Conservation (phyloP, 2,329 filamentous ascomycete species). For the Apiospora saccharicola region DNA sequence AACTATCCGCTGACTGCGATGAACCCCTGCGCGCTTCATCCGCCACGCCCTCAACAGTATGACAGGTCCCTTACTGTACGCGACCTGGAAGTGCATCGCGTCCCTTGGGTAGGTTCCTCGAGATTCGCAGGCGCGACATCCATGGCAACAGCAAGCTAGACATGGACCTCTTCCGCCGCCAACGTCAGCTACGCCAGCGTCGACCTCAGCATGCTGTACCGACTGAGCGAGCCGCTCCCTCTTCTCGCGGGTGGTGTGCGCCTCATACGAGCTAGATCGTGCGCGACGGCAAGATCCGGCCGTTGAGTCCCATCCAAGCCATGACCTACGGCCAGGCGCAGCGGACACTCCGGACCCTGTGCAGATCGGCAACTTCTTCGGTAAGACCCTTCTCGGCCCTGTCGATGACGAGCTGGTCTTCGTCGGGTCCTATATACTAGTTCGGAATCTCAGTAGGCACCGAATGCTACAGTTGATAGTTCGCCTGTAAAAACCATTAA, state of each 20-base stretch:
- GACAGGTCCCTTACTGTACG: conserved; percentile 36
- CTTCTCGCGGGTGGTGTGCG: conserved; percentile 29
- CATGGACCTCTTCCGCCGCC: conserved; percentile 29
- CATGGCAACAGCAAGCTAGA: conserved; percentile 27
- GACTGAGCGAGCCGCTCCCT: conserved; percentile 26
- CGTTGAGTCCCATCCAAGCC: conserved; percentile 28
- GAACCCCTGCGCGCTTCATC: too few species aligned
- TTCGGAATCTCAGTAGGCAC: too few species aligned
- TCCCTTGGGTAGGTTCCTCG: conserved; percentile 23
- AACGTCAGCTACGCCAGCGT: conserved; percentile 29
- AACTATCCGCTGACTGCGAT: too few species aligned
- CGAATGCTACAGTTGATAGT: too few species aligned
- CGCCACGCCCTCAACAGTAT: conserved; percentile 53
- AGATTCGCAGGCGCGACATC: conserved; percentile 29
- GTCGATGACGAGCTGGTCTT: background rate
- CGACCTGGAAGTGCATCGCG: conserved; percentile 30
- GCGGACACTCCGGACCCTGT: conserved; percentile 30
- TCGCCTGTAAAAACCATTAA: too few species aligned
- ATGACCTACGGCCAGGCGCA: conserved; percentile 27
- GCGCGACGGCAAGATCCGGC: conserved; percentile 27
- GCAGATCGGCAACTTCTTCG: conserved; percentile 31
- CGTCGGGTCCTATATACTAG: background rate
- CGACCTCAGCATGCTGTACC: background rate
- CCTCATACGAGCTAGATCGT: conserved; percentile 29
- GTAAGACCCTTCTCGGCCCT: background rate